Percentiles rank a stretch among this genome's conserved stretches.
phyloP scores from a whole-genome alignment of 768 basidiomycete genomes.

The Xerocomus spinulosus region DNA sequence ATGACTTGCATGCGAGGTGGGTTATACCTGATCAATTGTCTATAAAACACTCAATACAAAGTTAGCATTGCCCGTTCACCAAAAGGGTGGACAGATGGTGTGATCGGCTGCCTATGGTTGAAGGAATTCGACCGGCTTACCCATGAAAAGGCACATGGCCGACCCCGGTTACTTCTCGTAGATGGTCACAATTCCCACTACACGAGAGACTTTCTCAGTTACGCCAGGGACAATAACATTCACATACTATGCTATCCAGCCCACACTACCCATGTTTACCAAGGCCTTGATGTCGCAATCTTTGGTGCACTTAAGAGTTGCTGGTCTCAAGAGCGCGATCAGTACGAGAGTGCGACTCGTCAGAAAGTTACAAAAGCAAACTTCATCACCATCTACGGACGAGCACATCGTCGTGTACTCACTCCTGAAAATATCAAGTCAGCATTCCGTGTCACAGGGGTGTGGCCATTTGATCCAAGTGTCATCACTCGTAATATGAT shows the following conservation, averaged over 20 bases:
- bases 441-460: conserved; percentile 28
- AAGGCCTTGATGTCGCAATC: conserved; percentile 40
- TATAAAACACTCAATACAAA: conserved; percentile 18
- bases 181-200: conserved; percentile 47
- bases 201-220: conserved; percentile 35
- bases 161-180: conserved; percentile 33
- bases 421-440: conserved; percentile 16
- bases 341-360: not conserved
- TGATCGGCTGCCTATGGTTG: not conserved
- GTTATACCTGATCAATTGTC: not conserved
- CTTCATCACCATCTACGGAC: conserved; percentile 16
- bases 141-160: conserved; percentile 30
- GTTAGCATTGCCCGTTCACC: not conserved
- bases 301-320: conserved; percentile 32
- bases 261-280: conserved; percentile 25
- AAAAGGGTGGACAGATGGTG: not conserved
- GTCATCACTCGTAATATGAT: conserved; percentile 3
- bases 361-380: conserved; percentile 2
- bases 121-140: conserved; percentile 29
- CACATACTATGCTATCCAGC: conserved; percentile 44
- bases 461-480: conserved; percentile 18
- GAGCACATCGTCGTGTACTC: conserved; percentile 12
- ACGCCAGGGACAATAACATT: conserved; percentile 28
- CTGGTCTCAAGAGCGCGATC: conserved; percentile 18
- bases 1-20: conserved; percentile 13